Base-by-base conservation (phyloP, 805 yeast genomes). In the Saccharomycopsis oosterbeekiorum region DNA sequence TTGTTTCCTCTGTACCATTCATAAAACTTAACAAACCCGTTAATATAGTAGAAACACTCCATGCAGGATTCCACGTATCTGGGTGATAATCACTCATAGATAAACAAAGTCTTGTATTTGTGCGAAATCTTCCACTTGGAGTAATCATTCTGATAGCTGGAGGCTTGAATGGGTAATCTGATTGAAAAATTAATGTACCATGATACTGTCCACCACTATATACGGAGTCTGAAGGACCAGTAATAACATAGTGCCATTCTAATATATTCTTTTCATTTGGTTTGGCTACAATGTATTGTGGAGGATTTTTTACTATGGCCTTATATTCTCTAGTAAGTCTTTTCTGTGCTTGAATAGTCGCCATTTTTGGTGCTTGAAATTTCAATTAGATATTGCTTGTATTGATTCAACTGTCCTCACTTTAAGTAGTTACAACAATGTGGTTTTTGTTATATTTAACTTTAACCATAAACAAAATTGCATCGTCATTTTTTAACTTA, bases 41-140 rank as follows among this genome's bases (percentile, higher is more conserved):
- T 67, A 92, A 77, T 21, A 92, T 92, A 0, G 97, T 91, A 40
- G 89, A 78, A 29, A 92, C 97, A 55, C 91, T 84, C 97, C 97
- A 92, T 6, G 96, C 90, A 1, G 98, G 97, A 71, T 92, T 91
- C 98, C 98, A 92, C 1, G 87, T 76, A 71, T 91, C 94, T 2
- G 97, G 97, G 68, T 92, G 98, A 72, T 84, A 92, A 74, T 92
- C 97, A 68, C 96, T 86, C 86, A 92, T 91, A n/a, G 92, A 84
- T 57, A 92, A 76, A 74, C 98, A 92, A 34, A 92, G 78, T 57
- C 97, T 76, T 2, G 90, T 84, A 70, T 89, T 89, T 61, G 90
- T 81, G 62, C 84, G 82, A 71, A 92, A 92, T 58, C 97, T 78
- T 3, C 97, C 97, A 67, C 85, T 88, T 4, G 97, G 97, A 0